Percentiles rank a stretch among this genome's conserved stretches.
Evolutionary conservation across 495 filamentous ascomycete species (phyloP).

Genomic region (Amphirosellinia nigrospora): DNA sequence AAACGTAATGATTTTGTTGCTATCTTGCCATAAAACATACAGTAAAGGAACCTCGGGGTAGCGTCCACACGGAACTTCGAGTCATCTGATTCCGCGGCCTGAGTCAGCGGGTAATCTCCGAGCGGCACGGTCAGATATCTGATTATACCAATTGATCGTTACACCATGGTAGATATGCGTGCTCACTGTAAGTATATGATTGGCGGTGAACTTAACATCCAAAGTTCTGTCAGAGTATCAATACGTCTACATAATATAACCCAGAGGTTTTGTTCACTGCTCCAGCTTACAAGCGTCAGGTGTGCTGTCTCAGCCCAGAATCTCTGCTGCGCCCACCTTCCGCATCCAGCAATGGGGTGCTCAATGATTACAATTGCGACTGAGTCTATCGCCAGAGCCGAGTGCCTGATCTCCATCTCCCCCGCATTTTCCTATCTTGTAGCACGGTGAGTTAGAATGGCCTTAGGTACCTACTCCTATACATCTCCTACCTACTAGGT

Average conservation of each 20-base stretch:
- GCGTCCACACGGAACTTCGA: constrained; percentile 1
- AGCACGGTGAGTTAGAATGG: background rate
- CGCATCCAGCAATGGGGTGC: constrained; percentile 3
- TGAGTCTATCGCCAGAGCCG: background rate
- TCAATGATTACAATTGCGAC: background rate
- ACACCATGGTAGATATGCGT: background rate
- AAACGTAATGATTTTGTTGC: background rate
- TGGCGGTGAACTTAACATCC: constrained; percentile 16
- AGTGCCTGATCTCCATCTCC: background rate
- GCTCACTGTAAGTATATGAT: constrained; percentile 10
- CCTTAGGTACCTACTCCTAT: background rate
- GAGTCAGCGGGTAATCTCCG: background rate
- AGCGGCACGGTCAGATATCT: background rate
- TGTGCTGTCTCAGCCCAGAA: too few relatives aligned
- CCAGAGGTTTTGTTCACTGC: background rate
- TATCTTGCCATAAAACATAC: background rate
- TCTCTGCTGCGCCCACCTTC: constrained; percentile 18
- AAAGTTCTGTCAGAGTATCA: background rate
- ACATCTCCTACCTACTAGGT: too few relatives aligned
- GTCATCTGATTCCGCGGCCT: constrained; percentile 2
- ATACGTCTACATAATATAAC: too few relatives aligned
- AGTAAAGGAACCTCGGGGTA: too few relatives aligned
- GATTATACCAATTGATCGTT: background rate
- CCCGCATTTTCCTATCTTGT: background rate
- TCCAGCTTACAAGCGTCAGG: constrained; percentile 1